Evolutionary conservation across 257 asterid genomes (phyloP).

Genomic region (Eustoma russellianum): DNA sequence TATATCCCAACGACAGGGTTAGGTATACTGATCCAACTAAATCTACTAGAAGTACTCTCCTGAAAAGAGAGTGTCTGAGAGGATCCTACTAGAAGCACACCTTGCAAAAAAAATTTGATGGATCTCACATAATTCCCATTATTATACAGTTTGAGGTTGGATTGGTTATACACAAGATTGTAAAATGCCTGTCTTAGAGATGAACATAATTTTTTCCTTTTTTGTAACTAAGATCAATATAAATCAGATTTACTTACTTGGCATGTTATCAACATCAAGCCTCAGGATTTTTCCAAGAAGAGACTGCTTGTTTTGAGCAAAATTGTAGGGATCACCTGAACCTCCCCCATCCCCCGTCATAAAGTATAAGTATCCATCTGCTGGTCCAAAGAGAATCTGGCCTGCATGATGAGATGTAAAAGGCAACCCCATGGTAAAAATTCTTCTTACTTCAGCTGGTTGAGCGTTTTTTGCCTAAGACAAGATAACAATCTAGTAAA

Average conservation of each 20-base stretch:
- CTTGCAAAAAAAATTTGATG: no score
- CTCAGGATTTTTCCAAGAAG: slow-evolving; percentile 94
- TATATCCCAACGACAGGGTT: no score
- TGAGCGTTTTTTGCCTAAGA: slow-evolving; percentile 52
- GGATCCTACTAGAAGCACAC: no score
- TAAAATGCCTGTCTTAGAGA: no score
- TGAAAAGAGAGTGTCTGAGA: no score
- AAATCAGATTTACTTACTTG: slow-evolving; percentile 45
- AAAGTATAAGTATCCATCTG: slow-evolving; percentile 79
- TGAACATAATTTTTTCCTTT: no score
- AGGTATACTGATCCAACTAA: no score
- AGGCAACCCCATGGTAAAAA: slow-evolving; percentile 93
- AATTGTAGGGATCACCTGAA: slow-evolving; percentile 61
- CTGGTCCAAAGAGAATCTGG: slow-evolving; percentile 88
- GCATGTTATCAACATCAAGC: slow-evolving; percentile 64
- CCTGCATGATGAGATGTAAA: slow-evolving; percentile 72
- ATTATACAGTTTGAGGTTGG: no score
- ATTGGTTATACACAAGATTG: no score
- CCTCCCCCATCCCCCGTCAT: slow-evolving; percentile 99
- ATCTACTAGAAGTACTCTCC: no score
- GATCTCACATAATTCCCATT: no score
- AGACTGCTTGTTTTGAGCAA: slow-evolving; percentile 88
- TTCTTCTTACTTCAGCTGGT: slow-evolving; percentile 68
- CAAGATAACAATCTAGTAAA: not conserved
- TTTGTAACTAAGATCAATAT: no score